These are phyloP conservation scores for Ophiostoma ips DNA, from an alignment of 2,329 filamentous ascomycete genomes.

Conservation along the genomic window DNA sequence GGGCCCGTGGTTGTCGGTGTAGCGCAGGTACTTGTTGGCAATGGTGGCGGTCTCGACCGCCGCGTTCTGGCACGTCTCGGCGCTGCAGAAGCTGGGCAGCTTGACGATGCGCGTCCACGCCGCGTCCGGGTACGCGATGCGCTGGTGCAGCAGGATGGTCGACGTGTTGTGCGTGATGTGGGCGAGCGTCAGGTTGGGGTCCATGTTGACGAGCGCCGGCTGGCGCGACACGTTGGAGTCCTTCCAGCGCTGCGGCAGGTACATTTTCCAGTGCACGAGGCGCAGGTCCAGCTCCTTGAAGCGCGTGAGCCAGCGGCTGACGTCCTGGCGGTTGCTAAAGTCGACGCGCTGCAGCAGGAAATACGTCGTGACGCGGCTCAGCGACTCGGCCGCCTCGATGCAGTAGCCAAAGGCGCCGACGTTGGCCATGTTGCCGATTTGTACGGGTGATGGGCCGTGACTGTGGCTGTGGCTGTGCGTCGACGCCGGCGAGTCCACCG, in stretches of 20 bases:
- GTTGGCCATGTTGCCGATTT: neutral
- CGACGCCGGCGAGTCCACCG: slow-evolving; percentile 1
- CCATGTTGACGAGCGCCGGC: slow-evolving; percentile 23
- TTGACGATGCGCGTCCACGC: slow-evolving; percentile 19
- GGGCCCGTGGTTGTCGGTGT: slow-evolving; percentile 16
- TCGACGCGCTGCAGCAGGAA: slow-evolving; percentile 25
- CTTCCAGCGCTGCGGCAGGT: slow-evolving; percentile 14
- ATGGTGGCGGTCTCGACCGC: slow-evolving; percentile 33
- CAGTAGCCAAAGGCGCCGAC: slow-evolving; percentile 25
- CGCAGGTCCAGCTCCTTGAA: slow-evolving; percentile 28
- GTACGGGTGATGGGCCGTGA: neutral
- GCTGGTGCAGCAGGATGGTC: slow-evolving; percentile 34
- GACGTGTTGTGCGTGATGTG: slow-evolving; percentile 36
- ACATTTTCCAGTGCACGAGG: slow-evolving; percentile 21
- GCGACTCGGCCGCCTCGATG: slow-evolving; percentile 24
- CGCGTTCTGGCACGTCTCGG: slow-evolving; percentile 33
- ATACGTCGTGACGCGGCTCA: slow-evolving; percentile 23
- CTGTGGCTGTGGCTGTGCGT: neutral
- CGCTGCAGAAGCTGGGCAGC: slow-evolving; percentile 30
- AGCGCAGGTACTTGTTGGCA: slow-evolving; percentile 29
- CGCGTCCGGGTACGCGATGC: slow-evolving; percentile 29
- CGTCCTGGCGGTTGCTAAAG: slow-evolving; percentile 18
- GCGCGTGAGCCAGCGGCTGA: slow-evolving; percentile 24
- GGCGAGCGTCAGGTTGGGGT: slow-evolving; percentile 35
- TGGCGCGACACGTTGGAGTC: slow-evolving; percentile 22